Conservation (phyloP, 371 early-diverging fungal genomes). For the Mucor piriformis region DNA sequence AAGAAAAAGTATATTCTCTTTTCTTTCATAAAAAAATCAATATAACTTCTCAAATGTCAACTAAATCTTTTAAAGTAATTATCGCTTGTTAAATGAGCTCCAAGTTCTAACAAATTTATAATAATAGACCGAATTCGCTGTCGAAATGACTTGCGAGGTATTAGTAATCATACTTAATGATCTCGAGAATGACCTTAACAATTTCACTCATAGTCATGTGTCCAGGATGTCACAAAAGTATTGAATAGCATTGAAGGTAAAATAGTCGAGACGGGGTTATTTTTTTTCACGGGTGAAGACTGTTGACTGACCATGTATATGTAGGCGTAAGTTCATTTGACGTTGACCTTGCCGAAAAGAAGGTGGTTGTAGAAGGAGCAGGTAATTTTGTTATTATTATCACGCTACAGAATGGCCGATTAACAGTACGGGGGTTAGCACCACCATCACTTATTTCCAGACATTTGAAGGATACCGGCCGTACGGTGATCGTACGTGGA, state of each 20-base stretch:
- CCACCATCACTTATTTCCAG: constrained; percentile 68
- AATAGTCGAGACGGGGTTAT: not conserved
- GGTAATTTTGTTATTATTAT: constrained; percentile 36
- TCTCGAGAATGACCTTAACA: not conserved
- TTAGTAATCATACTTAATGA: not conserved
- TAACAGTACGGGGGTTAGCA: constrained; percentile 32
- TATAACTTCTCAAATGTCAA: not conserved
- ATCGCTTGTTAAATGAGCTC: no score
- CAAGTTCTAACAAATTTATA: not conserved
- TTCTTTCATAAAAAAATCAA: not conserved
- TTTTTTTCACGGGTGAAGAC: not conserved
- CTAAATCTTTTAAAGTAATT: not conserved
- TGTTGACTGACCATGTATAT: constrained; percentile 8
- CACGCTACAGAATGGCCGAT: not conserved
- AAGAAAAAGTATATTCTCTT: not conserved
- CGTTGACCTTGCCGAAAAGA: constrained; percentile 60
- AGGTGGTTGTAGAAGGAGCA: constrained; percentile 65
- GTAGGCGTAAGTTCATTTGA: constrained; percentile 60
- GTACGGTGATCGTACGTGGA: constrained; percentile 76
- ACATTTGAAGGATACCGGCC: constrained; percentile 68
- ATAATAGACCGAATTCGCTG: constrained; percentile 75
- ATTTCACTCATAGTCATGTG: constrained; percentile 51
- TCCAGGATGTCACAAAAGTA: constrained; percentile 62
- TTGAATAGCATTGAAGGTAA: constrained; percentile 59
- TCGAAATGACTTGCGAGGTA: constrained; percentile 79